Percentiles rank a stretch among this genome's conserved stretches.
phyloP scores from a whole-genome alignment of 768 basidiomycete species.

The Tricholoma hemisulphureum region DNA sequence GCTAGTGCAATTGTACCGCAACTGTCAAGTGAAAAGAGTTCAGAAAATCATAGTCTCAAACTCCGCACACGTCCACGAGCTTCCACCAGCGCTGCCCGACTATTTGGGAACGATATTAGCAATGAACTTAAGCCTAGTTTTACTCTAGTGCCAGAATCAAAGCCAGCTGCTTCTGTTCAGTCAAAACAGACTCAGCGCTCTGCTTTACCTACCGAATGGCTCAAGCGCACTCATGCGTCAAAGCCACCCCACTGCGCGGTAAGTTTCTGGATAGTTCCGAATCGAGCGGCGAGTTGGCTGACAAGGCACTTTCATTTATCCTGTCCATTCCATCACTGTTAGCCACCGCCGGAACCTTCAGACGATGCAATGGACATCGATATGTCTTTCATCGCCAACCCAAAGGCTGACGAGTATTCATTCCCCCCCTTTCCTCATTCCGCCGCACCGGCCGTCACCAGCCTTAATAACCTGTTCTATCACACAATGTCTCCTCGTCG shows the following conservation, averaged over 20 bases:
- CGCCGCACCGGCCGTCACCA: slow-evolving; percentile 49
- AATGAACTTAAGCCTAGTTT: slow-evolving; percentile 44
- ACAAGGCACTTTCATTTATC: not conserved
- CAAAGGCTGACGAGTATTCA: slow-evolving; percentile 24
- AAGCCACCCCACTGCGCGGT: slow-evolving; percentile 26
- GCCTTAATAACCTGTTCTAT: slow-evolving; percentile 63
- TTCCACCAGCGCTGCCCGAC: slow-evolving; percentile 60
- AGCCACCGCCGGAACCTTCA: slow-evolving; percentile 39
- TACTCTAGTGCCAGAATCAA: slow-evolving; percentile 31
- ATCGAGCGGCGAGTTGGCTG: not conserved
- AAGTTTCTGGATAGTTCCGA: slow-evolving; percentile 9
- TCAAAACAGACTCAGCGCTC: slow-evolving; percentile 62
- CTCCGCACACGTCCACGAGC: slow-evolving; percentile 55
- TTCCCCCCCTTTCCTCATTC: slow-evolving; percentile 43
- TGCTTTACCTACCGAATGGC: slow-evolving; percentile 66
- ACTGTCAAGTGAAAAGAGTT: slow-evolving; percentile 8
- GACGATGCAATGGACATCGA: slow-evolving; percentile 84
- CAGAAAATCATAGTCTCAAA: slow-evolving; percentile 15
- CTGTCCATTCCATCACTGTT: slow-evolving; percentile 14
- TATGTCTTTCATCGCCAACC: slow-evolving; percentile 43
- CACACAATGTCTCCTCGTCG: slow-evolving; percentile 51
- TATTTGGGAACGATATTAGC: slow-evolving; percentile 75
- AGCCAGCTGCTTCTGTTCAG: slow-evolving; percentile 35
- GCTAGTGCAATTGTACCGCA: slow-evolving; percentile 26
- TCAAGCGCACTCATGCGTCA: slow-evolving; percentile 28